Percentiles rank a stretch among this genome's conserved stretches.
Evolutionary conservation across 2,329 filamentous ascomycete species (phyloP).

Genomic region (Verticillium tricorpus): DNA sequence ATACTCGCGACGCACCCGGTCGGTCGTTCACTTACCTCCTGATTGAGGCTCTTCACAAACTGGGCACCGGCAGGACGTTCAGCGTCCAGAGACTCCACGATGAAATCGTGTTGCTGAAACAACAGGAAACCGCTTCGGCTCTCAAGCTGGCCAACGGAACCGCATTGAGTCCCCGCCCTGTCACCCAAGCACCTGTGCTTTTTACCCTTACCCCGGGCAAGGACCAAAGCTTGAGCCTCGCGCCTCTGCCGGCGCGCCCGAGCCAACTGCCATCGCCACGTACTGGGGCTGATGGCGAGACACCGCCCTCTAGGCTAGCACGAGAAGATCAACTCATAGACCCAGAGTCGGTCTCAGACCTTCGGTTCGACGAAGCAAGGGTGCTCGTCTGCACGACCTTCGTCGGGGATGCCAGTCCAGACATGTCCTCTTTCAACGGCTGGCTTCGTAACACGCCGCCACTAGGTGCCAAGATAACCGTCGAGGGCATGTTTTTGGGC

Average conservation of each 20-base stretch:
- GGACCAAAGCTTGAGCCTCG: slow-evolving; percentile 47
- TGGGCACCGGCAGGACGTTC: slow-evolving; percentile 49
- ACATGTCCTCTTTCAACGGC: slow-evolving; percentile 62
- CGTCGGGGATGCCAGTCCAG: slow-evolving; percentile 59
- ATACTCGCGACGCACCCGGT: slow-evolving; percentile 35
- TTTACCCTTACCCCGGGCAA: slow-evolving; percentile 53
- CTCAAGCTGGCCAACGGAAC: slow-evolving; percentile 40
- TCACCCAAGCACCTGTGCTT: slow-evolving; percentile 41
- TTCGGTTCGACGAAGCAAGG: slow-evolving; percentile 58
- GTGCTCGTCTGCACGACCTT: slow-evolving; percentile 65
- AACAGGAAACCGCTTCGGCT: slow-evolving; percentile 38
- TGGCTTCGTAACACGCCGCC: slow-evolving; percentile 59
- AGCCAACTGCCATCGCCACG: slow-evolving; percentile 24
- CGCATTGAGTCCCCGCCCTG: slow-evolving; percentile 26
- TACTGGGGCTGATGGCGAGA: slow-evolving; percentile 11
- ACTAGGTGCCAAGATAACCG: slow-evolving; percentile 53
- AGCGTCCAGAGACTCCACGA: slow-evolving; percentile 52
- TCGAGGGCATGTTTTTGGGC: slow-evolving; percentile 65
- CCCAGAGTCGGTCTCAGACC: slow-evolving; percentile 43
- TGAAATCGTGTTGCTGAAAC: slow-evolving; percentile 43
- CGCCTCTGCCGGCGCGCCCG: slow-evolving; percentile 34
- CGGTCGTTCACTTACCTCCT: slow-evolving; percentile 56
- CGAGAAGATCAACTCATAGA: slow-evolving; percentile 39
- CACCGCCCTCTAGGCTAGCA: slow-evolving; percentile 13
- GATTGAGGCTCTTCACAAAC: slow-evolving; percentile 48